A percentile compares a stretch with the other conserved stretches of the same genome.
These are phyloP conservation scores for Rauvolfia tetraphylla DNA, from an alignment of 257 asterid species.

Conservation along the genomic window DNA sequence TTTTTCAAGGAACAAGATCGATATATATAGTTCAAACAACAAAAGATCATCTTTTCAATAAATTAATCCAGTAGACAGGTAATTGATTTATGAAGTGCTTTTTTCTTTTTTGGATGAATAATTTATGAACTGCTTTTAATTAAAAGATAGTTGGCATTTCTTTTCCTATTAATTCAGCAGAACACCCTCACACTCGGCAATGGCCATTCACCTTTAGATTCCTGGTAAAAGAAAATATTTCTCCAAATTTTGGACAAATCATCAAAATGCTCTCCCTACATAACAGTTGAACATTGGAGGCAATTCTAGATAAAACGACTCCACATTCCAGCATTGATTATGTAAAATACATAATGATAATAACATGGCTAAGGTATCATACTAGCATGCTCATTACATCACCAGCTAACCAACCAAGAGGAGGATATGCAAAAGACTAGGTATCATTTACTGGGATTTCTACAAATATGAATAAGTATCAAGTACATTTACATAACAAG, in stretches of 20 bases:
- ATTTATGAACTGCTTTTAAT: background rate
- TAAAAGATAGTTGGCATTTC: background rate
- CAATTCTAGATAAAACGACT: too few relatives aligned
- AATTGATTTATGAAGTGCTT: background rate
- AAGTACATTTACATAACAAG: background rate
- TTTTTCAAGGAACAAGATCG: too few relatives aligned
- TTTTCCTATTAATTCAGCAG: background rate
- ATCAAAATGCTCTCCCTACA: background rate
- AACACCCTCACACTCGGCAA: background rate
- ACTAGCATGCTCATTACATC: background rate
- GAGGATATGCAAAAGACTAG: background rate
- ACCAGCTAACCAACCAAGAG: background rate
- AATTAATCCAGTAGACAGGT: background rate
- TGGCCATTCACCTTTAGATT: background rate
- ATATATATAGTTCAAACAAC: background rate
- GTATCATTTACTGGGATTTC: background rate
- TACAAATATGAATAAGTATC: background rate
- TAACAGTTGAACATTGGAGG: background rate
- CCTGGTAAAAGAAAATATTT: background rate
- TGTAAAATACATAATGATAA: background rate
- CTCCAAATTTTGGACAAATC: background rate
- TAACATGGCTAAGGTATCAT: background rate
- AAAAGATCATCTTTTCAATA: background rate
- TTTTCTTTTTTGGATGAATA: too few relatives aligned
- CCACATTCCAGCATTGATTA: background rate